Evolutionary conservation across 495 filamentous ascomycete genomes (phyloP).

Genomic region (Aspergillus biplanus): DNA sequence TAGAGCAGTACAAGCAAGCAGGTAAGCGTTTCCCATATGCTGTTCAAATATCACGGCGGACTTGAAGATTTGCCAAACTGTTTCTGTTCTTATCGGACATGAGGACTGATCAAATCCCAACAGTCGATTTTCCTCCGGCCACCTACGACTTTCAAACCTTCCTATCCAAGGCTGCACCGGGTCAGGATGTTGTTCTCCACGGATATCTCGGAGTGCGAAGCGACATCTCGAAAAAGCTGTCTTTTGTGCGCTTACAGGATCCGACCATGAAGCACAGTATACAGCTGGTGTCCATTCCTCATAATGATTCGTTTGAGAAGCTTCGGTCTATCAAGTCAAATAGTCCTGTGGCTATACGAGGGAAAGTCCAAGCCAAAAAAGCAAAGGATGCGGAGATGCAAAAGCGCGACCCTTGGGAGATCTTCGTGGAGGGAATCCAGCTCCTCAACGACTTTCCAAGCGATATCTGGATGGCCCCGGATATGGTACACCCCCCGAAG

Average conservation of each 20-base stretch:
- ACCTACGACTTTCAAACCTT: conserved; percentile 55
- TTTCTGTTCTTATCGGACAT: not conserved
- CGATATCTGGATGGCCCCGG: conserved; percentile 72
- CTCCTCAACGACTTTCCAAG: conserved; percentile 75
- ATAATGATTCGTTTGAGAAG: conserved; percentile 43
- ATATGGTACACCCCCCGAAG: conserved; percentile 71
- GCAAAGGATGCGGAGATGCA: conserved; percentile 31
- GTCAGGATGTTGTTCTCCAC: conserved; percentile 62
- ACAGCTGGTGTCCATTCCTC: conserved; percentile 57
- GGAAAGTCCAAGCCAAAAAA: conserved; percentile 51
- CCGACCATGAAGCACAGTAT: conserved; percentile 50
- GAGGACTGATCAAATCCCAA: not conserved
- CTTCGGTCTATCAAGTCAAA: conserved; percentile 53
- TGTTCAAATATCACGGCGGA: too few relatives aligned
- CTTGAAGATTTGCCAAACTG: not conserved
- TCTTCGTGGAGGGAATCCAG: conserved; percentile 65
- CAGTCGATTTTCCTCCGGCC: conserved; percentile 57
- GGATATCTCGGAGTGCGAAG: conserved; percentile 71
- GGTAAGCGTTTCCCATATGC: conserved; percentile 32
- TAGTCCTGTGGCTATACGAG: conserved; percentile 57
- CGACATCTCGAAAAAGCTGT: conserved; percentile 66
- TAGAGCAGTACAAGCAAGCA: conserved; percentile 54
- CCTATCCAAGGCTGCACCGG: conserved; percentile 39
- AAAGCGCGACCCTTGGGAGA: conserved; percentile 53
- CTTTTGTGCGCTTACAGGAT: conserved; percentile 67